Base-by-base conservation (phyloP, 345 rosid species). In the rapeseed (Brassica napus) region DNA sequence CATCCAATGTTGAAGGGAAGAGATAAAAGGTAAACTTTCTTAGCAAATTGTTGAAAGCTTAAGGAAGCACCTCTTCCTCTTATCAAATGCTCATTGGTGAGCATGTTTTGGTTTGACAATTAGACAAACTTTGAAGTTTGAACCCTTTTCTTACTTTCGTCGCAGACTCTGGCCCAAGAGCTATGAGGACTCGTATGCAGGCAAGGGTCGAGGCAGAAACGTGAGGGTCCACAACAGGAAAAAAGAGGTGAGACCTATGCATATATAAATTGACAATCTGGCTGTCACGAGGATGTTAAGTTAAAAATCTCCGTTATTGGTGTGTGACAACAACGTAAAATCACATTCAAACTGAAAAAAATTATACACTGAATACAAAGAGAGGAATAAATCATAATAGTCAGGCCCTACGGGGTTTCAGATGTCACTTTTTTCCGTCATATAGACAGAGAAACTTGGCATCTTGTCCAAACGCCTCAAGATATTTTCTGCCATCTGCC, bases 401-500 rank as follows among this genome's bases (percentile, higher is more conserved):
- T 80, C 15, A 54, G 3, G 76, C 11, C 3, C 31, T 66, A 54
- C 3, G 9, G 63, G 58, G 14, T 44, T 73, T 75, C 34, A 70
- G 23, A 70, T 71, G 35, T 72, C 72, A 35, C 58, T 77, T 24
- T 76, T 83, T 77, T 86, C 89, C 79, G 84, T 66, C 60, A 85
- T 76, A 74, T 60, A 35, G 79, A 89, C 72, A 44, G 85, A 84
- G 69, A 78, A 81, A 76, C 68, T 80, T 55, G 97, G 95, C 88
- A 89, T 86, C 90, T 84, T 88, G 73, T 94, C 91, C 81, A 94
- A 77, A 82, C 85, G 90, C 83, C 87, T 82, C 77, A 94, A 75
- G 70, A 92, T 86, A 78, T 87, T 89, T 82, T 92, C 97, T 34
- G 98, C 98, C 79, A 89, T 88, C 85, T 89, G 92, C 85, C 86